Evolutionary conservation across 2,329 filamentous ascomycete genomes (phyloP), one percentile per base, ranked within the genome.

Genomic region (Paecilomyces niveus): DNA sequence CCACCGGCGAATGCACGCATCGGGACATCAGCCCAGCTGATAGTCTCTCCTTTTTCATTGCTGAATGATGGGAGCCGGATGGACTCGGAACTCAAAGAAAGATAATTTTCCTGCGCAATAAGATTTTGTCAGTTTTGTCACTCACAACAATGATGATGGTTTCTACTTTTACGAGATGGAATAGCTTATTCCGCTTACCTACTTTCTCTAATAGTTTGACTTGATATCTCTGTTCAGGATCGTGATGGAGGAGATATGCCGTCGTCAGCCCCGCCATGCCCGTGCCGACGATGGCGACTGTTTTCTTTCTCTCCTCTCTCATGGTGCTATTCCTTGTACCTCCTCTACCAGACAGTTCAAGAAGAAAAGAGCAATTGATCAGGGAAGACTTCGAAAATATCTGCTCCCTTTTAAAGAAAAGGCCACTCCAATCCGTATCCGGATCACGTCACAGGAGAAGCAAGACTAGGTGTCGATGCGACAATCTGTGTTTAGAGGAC

Each of bases 1-100:
- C 78, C 78, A 9, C 72, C 76, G 13, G 77, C 77, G 61, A 82
- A 80, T 6, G 76, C 77, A 55, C 80, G 78, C 80, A 82, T 82
- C 33, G 80, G 80, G 49, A 82, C 66, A 67, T 82, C 79, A 45
- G 80, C 69, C 60, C 77, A 74, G 55, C 70, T 67, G 32, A 64
- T 5, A 7, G 35, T 39, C 35, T 39, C n/a, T n/a, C 35, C 59
- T 4, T 58, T 60, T 32, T 58, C 57, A 6, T 63, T 64, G 60
- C 15, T 60, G 62, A 59, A 35, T 22, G 15, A 55, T 55, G 4
- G 53, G 62, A 50, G 58, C 59, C 56, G 51, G 53, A 59, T 62
- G 62, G 55, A 57, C 35, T 57, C 55, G 9, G 55, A 50, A 31
- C 55, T 57, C 55, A 57, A 24, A 11, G 55, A 57, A 21, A 50